These are phyloP conservation scores for Pelargonium myrrhifolium DNA, from an alignment of 441 rosid genomes.

Conservation along the genomic window DNA sequence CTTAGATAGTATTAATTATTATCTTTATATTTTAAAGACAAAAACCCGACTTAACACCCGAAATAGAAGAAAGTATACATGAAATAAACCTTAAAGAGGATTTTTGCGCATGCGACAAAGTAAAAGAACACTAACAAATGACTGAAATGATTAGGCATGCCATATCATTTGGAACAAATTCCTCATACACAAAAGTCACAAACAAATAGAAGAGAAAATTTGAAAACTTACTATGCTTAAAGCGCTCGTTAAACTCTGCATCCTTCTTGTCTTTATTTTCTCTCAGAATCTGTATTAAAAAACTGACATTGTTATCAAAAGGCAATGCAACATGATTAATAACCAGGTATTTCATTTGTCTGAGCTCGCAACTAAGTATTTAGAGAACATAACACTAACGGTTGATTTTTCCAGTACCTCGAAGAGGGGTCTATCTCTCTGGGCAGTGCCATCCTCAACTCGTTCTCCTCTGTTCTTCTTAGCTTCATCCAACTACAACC, in stretches of 20 bases:
- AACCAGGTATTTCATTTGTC: not conserved
- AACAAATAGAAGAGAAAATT: not conserved
- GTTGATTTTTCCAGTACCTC: slow-evolving; percentile 38
- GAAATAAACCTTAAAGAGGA: not conserved
- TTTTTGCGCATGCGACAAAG: not conserved
- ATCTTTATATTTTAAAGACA: not conserved
- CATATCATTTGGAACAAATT: not conserved
- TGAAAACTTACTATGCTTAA: slow-evolving; percentile 72
- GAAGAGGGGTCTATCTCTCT: slow-evolving; percentile 77
- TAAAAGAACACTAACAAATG: not conserved
- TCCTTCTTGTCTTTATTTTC: slow-evolving; percentile 93
- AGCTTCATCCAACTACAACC: slow-evolving; percentile 60
- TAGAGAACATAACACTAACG: not conserved
- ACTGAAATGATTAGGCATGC: not conserved
- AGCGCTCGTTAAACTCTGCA: slow-evolving; percentile 91
- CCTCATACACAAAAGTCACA: not conserved
- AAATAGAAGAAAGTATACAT: not conserved
- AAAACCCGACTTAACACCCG: not conserved
- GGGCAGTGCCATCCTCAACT: slow-evolving; percentile 91
- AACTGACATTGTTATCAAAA: not conserved
- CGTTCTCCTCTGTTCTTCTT: slow-evolving; percentile 84
- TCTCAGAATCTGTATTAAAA: slow-evolving; percentile 54
- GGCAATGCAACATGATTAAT: no score
- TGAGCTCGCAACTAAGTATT: not conserved
- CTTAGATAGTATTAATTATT: not conserved